Percentiles rank a stretch among this genome's conserved stretches.
These are phyloP conservation scores for Telfairia occidentalis DNA, from an alignment of 331 rosid species.

Conservation along the genomic window DNA sequence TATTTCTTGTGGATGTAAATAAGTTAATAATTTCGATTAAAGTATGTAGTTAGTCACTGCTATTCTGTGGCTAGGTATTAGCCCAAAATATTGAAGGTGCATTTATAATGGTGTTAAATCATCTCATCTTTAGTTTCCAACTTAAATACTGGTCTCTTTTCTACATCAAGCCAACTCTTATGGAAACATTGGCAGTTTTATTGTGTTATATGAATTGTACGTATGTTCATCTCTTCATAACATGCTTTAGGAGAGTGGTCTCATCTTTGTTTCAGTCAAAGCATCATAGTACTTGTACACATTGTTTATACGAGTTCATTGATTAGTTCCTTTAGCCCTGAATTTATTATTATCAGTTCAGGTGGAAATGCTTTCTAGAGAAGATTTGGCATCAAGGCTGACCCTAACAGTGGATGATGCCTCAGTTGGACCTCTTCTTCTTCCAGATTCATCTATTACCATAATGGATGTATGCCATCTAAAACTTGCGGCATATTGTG, in stretches of 20 bases:
- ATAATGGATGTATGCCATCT: constrained; percentile 84
- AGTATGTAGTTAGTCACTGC: not conserved
- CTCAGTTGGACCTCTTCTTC: constrained; percentile 76
- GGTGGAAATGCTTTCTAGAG: constrained; percentile 93
- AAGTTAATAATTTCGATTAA: not conserved
- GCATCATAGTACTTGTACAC: not conserved
- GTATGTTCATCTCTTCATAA: not conserved
- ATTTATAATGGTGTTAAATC: not conserved
- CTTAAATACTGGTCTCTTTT: not conserved
- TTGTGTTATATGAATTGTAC: not conserved
- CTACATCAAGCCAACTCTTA: not conserved
- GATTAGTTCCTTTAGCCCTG: not conserved
- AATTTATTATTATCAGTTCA: constrained; percentile 22
- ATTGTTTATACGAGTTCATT: not conserved
- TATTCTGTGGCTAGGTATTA: not conserved
- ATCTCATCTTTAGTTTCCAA: not conserved
- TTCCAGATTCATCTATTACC: constrained; percentile 74
- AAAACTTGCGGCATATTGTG: constrained; percentile 11
- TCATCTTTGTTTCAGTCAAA: not conserved
- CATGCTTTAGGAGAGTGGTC: not conserved
- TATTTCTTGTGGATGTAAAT: not conserved
- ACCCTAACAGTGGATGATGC: constrained; percentile 78
- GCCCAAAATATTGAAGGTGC: not conserved
- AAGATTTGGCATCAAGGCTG: constrained; percentile 90
- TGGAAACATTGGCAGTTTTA: not conserved